Base-by-base conservation (phyloP, 371 early-diverging fungal species). In the Apophysomyces elegans region DNA sequence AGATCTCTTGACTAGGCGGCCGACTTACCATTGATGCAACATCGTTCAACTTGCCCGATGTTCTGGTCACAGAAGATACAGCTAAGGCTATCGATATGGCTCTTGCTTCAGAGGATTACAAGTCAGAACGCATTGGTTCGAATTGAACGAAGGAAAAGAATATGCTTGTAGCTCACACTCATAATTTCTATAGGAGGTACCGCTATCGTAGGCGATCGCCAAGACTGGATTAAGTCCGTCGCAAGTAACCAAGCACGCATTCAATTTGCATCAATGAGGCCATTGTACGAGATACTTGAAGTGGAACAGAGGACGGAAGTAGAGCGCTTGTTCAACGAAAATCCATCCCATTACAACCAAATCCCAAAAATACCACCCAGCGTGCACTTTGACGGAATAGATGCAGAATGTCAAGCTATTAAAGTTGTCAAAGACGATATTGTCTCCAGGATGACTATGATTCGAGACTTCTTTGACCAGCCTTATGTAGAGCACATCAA, bases 1-100 rank as follows among this genome's bases (percentile, higher is more conserved):
- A 26, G 2, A 26, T 26, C 0, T 2, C 32, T 26, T 26, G 32
- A 3, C 2, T 2, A 26, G 32, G 2, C 0, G 2, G 2, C 2
- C 32, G 32, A 26, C 32, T 26, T 26, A 26, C 0, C 32, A 0
- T 26, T 0, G 32, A 26, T 26, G 2, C 3, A 26, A 26, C 32
- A 2, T 26, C 32, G 2, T 2, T 2, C 1, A 26, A 26, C 2
- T 26, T 26, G 32, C 26, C 26, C 1, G 26, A 26, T 1, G 26
- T 26, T 1, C 1, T 26, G 26, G 0, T 1, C 1, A 1, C 1
- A 26, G 1, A 1, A 1, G 26, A 1, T 26, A 1, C 26, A 26
- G 26, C 26, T 26, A 1, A 26, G 1, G 26, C 26, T 26, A 26
- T 26, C 1, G 26, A 21, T 21, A 21, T 21, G 21, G 21, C 21